These are phyloP conservation scores for Anastatica hierochuntica DNA, from an alignment of 345 rosid genomes.

Conservation along the genomic window DNA sequence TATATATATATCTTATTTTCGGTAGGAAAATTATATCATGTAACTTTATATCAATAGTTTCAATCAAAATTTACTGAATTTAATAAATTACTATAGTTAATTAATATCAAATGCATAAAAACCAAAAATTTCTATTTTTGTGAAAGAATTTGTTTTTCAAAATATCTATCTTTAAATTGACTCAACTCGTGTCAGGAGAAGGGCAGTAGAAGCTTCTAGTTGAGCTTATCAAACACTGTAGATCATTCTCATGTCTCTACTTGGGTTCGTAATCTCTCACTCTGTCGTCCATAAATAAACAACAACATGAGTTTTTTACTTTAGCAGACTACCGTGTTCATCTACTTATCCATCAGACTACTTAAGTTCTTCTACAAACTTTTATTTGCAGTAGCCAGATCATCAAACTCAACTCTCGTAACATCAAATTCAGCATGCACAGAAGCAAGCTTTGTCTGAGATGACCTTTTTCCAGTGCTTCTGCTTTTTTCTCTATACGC, in stretches of 20 bases:
- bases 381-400: slow-evolving; percentile 36
- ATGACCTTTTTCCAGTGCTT: slow-evolving; percentile 40
- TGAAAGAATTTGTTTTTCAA: too few species aligned
- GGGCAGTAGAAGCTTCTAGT: slow-evolving; percentile 36
- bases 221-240: slow-evolving; percentile 33
- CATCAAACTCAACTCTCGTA: slow-evolving; percentile 35
- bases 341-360: slow-evolving; percentile 37
- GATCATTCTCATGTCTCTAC: slow-evolving; percentile 41
- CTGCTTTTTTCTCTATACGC: slow-evolving; percentile 50
- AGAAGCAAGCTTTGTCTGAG: slow-evolving; percentile 36
- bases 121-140: too few species aligned
- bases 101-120: too few species aligned
- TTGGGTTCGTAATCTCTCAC: slow-evolving; percentile 42
- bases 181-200: too few species aligned
- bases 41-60: too few species aligned
- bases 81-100: too few species aligned
- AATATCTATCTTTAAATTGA: too few species aligned
- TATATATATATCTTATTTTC: too few species aligned
- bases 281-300: slow-evolving; percentile 32
- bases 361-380: slow-evolving; percentile 34
- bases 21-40: too few species aligned
- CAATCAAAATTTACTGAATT: too few species aligned
- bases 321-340: slow-evolving; percentile 32
- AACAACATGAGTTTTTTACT: slow-evolving; percentile 31
- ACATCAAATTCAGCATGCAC: slow-evolving; percentile 47